Evolutionary conservation across 108 stramenopile species (phyloP), one percentile per base, ranked within the genome.

Genomic region (Hondaea fermentalgiana): DNA sequence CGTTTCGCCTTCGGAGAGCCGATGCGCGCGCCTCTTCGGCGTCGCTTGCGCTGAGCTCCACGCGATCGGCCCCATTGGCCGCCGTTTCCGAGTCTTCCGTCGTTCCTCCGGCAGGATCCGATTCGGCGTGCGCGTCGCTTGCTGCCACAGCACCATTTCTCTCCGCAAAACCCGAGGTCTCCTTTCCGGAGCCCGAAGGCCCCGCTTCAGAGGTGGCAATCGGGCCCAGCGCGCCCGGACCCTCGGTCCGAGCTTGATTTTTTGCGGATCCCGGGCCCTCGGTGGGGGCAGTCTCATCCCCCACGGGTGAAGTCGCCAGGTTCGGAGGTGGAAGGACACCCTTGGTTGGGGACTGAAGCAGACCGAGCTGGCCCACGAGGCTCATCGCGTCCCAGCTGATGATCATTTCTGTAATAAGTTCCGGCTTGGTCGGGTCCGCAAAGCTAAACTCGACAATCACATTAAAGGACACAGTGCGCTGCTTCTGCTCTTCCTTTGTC

Each of bases 381-480:
- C 49, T 53, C 45, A 83, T 47, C 6, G 76, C 76, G 28, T 83
- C 76, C 76, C 76, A 83, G 76, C 76, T 83, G 76, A 83, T 83
- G 25, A 83, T 53, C 76, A 83, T 83, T 45, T 83, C 76, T 12
- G 49, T 83, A 23, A 83, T 83, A 6, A 83, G 76, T 12, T 83
- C 76, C 8, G 49, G 76, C 51, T 53, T 47, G 49, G 51, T 83
- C 45, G 76, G 76, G 51, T 83, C 76, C 28, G 76, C 76, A 83
- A 83, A 83, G 76, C 76, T 83, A 35, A 83, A 83, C 76, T 83
- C 76, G 4, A 83, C 76, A 23, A 83, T 83, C 19, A 83, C 76
- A 53, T 83, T 83, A 23, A 83, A 83, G 10, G 76, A 53, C 1
- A 83, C 76, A 17, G 76, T 83, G 76, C 76, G 76, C 51, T 12